phyloP scores from a whole-genome alignment of 2,329 filamentous ascomycete genomes.

The Penicillium psychrosexuale region DNA sequence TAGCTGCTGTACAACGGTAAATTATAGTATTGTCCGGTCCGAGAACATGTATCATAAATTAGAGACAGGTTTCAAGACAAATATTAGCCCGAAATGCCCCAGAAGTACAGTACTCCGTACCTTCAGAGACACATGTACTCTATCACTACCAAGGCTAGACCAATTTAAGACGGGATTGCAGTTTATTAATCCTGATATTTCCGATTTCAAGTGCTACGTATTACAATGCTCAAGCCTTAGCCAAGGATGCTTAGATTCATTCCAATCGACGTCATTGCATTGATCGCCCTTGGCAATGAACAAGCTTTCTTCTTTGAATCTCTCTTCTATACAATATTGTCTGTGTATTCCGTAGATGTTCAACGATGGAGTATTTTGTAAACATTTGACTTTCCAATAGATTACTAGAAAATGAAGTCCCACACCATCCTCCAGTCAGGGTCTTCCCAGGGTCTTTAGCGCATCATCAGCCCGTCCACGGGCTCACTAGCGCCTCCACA shows the following conservation, averaged over 20 bases:
- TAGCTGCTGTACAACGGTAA: neutral
- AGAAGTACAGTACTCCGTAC: neutral
- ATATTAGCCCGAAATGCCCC: neutral
- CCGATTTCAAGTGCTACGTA: no score
- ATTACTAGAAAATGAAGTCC: neutral
- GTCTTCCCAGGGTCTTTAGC: neutral
- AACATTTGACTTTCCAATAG: neutral
- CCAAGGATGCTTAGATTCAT: slow-evolving; percentile 1
- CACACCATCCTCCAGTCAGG: neutral
- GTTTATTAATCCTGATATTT: neutral
- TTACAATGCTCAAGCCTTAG: neutral
- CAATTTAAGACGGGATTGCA: neutral
- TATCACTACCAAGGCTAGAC: neutral
- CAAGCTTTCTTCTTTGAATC: slow-evolving; percentile 3
- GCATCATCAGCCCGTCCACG: neutral
- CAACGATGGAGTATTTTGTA: no score
- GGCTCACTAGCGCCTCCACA: neutral
- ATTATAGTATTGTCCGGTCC: neutral
- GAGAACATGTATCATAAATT: neutral
- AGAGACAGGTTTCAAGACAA: neutral
- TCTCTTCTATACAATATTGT: neutral
- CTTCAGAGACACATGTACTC: neutral
- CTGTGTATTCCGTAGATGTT: no score
- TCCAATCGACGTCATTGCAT: neutral
- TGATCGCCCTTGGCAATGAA: slow-evolving; percentile 7